Evolutionary conservation across 768 basidiomycete species (phyloP).

Genomic region (Kwoniella newhampshirensis): DNA sequence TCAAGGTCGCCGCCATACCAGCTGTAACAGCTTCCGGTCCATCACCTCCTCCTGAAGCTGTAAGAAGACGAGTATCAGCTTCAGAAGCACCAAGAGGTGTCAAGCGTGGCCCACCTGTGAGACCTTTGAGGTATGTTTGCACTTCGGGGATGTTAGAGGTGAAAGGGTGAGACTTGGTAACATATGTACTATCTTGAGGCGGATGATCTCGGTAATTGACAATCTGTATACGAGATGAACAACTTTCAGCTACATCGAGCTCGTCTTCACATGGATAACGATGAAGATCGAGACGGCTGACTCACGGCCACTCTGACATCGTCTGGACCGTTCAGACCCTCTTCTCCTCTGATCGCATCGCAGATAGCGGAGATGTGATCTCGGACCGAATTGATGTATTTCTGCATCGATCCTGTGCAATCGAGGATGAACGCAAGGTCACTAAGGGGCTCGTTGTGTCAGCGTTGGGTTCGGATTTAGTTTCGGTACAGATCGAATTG

Average conservation of each 20-base stretch:
- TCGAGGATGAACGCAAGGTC: constrained; percentile 95
- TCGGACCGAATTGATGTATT: constrained; percentile 62
- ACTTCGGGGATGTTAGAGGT: constrained; percentile 86
- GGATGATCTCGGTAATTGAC: constrained; percentile 96
- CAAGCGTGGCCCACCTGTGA: constrained; percentile 54
- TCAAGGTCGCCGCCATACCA: constrained; percentile 75
- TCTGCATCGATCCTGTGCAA: constrained; percentile 68
- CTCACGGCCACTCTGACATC: constrained; percentile 74
- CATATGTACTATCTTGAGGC: constrained; percentile 92
- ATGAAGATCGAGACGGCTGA: constrained; percentile 1
- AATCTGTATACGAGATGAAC: constrained; percentile 57
- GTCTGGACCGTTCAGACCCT: constrained; percentile 78
- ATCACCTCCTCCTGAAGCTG: constrained; percentile 59
- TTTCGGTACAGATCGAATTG: too few relatives aligned
- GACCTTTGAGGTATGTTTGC: constrained; percentile 73
- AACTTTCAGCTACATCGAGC: too few relatives aligned
- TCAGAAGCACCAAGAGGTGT: background rate
- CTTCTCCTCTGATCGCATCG: constrained; percentile 89
- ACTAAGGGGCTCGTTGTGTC: constrained; percentile 10
- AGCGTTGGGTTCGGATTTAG: background rate
- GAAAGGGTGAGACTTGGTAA: constrained; percentile 91
- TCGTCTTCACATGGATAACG: too few relatives aligned
- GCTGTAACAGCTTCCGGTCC: constrained; percentile 97
- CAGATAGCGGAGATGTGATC: constrained; percentile 96
- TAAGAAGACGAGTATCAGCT: constrained; percentile 8